Base-by-base conservation (phyloP, 306 rosid genomes). In the Coriaria nepalensis region DNA sequence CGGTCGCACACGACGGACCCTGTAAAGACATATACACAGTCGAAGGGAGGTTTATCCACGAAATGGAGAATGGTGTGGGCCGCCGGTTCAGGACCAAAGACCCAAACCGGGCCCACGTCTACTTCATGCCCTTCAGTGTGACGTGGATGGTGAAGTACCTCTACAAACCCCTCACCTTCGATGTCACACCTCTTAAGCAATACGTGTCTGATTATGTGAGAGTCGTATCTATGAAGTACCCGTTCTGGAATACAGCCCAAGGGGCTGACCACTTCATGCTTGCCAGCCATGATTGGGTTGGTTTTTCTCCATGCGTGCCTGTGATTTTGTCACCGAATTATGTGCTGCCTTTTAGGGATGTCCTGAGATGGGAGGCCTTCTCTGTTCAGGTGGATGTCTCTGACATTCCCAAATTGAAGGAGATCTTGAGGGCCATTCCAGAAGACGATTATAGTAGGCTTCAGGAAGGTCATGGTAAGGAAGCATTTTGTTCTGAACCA, bases 231-330 rank as follows among this genome's bases (percentile, higher is more conserved):
- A n/a, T 34, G 35, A 78, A 46, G 53, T 50, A 87, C 62, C 86
- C 96, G 15, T 83, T 73, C 57, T 87, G 96, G 96, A 83, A 83
- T 49, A 69, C 62, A 61, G 71, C 94, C 61, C 66, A n/a, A 47
- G 94, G 94, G 55, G 93, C 96, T 8, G 87, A 87, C 74, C 94
- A 83, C 69, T 83, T 87, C 87, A 78, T 87, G 83, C 69, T 87
- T 48, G 70, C 86, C 35, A 83, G 94, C 48, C 96, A 83, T 72
- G 96, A 87, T 76, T 87, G 94, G 87, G 96, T 87, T 49, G 62
- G 74, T 55, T 63, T 61, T 8, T 38, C 58, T 38, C n/a, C n/a
- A 41, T 81, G 95, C 33, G 80, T 86, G 35, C 82, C 82, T 0
- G 95, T 86, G 53, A 73, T 81, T 13, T 33, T 81, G 36, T 81